Percentiles rank a stretch among this genome's conserved stretches.
Evolutionary conservation across 2,329 filamentous ascomycete species (phyloP).

Genomic region (Paraphoma sp.): DNA sequence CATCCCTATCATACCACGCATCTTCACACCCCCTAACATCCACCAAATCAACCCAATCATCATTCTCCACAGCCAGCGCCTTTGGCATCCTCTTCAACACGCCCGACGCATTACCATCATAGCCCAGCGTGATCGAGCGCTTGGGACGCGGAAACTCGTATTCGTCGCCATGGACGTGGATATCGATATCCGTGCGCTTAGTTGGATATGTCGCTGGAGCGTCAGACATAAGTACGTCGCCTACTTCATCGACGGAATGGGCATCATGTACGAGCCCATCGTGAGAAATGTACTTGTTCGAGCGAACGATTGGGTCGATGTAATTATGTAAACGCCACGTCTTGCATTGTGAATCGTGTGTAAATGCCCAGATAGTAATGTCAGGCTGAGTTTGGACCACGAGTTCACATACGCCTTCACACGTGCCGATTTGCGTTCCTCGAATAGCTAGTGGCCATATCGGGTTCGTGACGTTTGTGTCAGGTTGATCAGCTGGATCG

Average conservation of each 20-base stretch:
- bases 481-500: slow-evolving; percentile 1
- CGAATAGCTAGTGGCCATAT: slow-evolving; percentile 58
- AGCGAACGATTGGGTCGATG: slow-evolving; percentile 6
- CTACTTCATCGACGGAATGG: slow-evolving; percentile 7
- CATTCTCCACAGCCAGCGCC: slow-evolving; percentile 38
- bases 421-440: slow-evolving; percentile 57
- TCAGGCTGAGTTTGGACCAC: slow-evolving; percentile 55
- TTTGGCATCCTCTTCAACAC: slow-evolving; percentile 20
- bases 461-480: slow-evolving; percentile 10
- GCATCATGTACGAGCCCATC: slow-evolving; percentile 34
- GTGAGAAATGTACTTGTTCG: slow-evolving; percentile 23
- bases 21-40: slow-evolving; percentile 33
- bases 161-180: slow-evolving; percentile 2
- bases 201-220: background rate
- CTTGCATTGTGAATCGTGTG: slow-evolving; percentile 51
- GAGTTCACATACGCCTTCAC: slow-evolving; percentile 58
- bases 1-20: slow-evolving; percentile 38
- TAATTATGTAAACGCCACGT: slow-evolving; percentile 55
- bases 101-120: slow-evolving; percentile 29
- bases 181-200: background rate
- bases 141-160: slow-evolving; percentile 4
- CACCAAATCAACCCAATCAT: slow-evolving; percentile 33
- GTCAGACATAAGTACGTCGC: slow-evolving; percentile 22
- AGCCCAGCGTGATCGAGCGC: slow-evolving; percentile 11
- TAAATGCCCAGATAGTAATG: slow-evolving; percentile 62